Conservation (phyloP, 2,329 filamentous ascomycete species). For the Tolypocladium capitatum region DNA sequence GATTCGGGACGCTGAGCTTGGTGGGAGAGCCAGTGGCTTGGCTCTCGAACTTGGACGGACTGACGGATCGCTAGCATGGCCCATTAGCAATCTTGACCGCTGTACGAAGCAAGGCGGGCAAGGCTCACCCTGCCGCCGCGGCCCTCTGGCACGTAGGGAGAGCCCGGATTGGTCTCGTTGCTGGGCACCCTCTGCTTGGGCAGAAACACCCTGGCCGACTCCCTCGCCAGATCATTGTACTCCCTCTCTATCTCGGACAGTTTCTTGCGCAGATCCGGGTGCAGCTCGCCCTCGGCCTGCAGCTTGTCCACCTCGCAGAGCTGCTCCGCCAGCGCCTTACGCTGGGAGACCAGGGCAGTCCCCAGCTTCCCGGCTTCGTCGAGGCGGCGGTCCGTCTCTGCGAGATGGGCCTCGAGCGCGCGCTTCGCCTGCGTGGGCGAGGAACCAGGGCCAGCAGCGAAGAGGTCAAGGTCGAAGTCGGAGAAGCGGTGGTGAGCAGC, state of each 20-base stretch:
- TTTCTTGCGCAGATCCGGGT: constrained; percentile 68
- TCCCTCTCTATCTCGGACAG: constrained; percentile 83
- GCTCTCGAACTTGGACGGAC: constrained; percentile 67
- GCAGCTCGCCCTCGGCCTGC: constrained; percentile 63
- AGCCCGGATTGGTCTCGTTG: constrained; percentile 42
- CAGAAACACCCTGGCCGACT: constrained; percentile 79
- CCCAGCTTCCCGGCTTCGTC: constrained; percentile 85
- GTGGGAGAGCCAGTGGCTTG: constrained; percentile 77
- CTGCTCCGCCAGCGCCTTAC: constrained; percentile 67
- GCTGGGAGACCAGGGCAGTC: constrained; percentile 75
- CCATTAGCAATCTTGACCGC: constrained; percentile 3
- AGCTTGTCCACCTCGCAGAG: constrained; percentile 74
- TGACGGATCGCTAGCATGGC: constrained; percentile 47
- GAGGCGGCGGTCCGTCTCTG: constrained; percentile 82
- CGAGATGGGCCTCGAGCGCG: constrained; percentile 79
- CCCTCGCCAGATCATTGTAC: constrained; percentile 84
- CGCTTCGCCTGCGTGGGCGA: constrained; percentile 81
- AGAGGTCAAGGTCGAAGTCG: constrained; percentile 67
- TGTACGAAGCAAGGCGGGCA: background rate
- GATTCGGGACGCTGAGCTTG: constrained; percentile 75
- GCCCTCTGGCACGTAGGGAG: constrained; percentile 39
- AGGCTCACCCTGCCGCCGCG: constrained; percentile 38
- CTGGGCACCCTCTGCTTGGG: constrained; percentile 71
- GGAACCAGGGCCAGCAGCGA: constrained; percentile 60
- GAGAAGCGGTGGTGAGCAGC: constrained; percentile 58